These are phyloP conservation scores for Actinomortierella wolfii DNA, from an alignment of 371 early-diverging fungal species.

Conservation along the genomic window DNA sequence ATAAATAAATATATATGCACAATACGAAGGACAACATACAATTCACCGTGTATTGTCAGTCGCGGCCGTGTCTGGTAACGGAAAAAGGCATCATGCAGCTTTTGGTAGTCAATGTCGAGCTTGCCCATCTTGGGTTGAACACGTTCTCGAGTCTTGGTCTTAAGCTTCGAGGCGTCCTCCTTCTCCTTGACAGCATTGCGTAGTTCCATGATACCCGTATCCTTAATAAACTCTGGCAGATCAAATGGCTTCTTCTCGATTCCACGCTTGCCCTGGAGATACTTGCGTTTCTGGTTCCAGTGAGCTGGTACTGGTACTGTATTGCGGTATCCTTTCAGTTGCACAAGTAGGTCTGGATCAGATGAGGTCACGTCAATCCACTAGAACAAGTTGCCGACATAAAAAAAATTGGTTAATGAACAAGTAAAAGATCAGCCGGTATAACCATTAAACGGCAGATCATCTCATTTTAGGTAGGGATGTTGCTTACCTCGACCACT, in stretches of 20 bases:
- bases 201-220: conserved; percentile 97
- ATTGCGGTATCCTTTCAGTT: conserved; percentile 89
- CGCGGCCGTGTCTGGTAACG: conserved; percentile 89
- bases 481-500: conserved; percentile 84
- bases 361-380: conserved; percentile 94
- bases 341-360: conserved; percentile 90
- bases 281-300: conserved; percentile 97
- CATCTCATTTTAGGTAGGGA: not conserved
- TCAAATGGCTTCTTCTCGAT: conserved; percentile 96
- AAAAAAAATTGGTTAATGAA: too few species aligned
- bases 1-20: not conserved
- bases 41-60: conserved; percentile 85
- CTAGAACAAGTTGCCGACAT: conserved; percentile 1
- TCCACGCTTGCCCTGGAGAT: conserved; percentile 94
- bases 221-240: conserved; percentile 95
- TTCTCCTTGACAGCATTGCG: conserved; percentile 89
- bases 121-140: conserved; percentile 96
- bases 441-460: not conserved
- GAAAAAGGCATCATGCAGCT: conserved; percentile 97
- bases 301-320: conserved; percentile 96
- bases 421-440: not conserved
- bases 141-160: conserved; percentile 88
- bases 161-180: conserved; percentile 78
- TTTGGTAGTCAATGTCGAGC: conserved; percentile 95
- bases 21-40: conserved; percentile 56